A percentile compares a stretch with the other conserved stretches of the same genome.
These are phyloP conservation scores for Cercospora sp. DNA, from an alignment of 2,329 filamentous ascomycete genomes.

Conservation along the genomic window DNA sequence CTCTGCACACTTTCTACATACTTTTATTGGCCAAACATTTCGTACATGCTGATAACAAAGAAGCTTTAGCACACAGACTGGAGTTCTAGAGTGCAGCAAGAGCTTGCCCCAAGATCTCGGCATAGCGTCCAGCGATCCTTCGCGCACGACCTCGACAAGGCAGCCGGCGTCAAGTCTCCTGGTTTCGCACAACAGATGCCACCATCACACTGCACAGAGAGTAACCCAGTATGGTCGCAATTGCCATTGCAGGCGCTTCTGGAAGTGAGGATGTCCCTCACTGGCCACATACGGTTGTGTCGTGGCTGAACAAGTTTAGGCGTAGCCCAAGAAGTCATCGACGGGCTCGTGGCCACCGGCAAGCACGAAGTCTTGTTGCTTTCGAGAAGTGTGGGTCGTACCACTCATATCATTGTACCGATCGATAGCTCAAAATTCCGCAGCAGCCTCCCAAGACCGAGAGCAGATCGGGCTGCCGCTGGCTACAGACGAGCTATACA, in stretches of 20 bases:
- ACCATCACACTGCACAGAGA: neutral
- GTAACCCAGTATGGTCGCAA: neutral
- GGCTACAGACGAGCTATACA: neutral
- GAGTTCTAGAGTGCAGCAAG: neutral
- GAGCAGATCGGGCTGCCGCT: neutral
- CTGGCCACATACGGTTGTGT: too few species aligned
- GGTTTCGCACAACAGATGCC: neutral
- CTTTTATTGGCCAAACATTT: neutral
- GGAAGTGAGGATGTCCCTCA: neutral
- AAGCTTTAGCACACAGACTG: neutral
- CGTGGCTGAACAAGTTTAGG: neutral
- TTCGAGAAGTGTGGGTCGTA: neutral
- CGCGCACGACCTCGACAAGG: neutral
- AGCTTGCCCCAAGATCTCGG: neutral
- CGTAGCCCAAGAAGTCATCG: neutral
- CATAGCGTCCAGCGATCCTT: neutral
- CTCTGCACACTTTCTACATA: neutral
- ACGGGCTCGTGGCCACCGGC: neutral
- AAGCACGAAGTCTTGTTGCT: neutral
- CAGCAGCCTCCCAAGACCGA: neutral
- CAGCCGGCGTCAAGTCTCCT: neutral
- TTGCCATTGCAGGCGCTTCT: neutral
- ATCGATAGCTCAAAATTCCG: neutral
- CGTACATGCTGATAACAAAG: neutral
- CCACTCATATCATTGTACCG: neutral